Conservation (phyloP, 345 rosid genomes). For the Turritis glabra region DNA sequence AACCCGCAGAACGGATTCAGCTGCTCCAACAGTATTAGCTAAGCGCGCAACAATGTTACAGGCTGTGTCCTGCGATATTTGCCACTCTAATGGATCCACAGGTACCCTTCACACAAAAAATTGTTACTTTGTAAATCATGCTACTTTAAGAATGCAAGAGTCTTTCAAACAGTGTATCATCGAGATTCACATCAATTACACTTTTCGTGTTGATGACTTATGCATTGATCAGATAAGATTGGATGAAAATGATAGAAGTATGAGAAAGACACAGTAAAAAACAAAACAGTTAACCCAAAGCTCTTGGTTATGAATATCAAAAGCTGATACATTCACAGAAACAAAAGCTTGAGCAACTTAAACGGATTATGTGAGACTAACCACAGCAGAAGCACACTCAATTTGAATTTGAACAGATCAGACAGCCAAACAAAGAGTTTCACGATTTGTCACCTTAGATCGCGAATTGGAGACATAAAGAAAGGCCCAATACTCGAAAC, state of each 20-base stretch:
- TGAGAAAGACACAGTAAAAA: background rate
- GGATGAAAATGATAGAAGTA: background rate
- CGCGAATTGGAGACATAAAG: background rate
- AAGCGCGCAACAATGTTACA: constrained; percentile 68
- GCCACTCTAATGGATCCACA: constrained; percentile 98
- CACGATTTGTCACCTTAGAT: background rate
- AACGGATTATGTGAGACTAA: background rate
- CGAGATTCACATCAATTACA: background rate
- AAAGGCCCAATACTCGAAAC: background rate
- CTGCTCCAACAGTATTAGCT: constrained; percentile 90
- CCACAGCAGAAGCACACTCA: background rate
- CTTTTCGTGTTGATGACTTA: background rate
- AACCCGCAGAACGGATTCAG: constrained; percentile 92
- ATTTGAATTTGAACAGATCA: background rate
- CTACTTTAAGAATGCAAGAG: background rate
- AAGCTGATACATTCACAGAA: background rate
- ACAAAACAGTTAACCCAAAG: background rate
- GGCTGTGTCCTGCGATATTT: constrained; percentile 91
- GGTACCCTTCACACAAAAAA: constrained; percentile 58
- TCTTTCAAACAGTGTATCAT: constrained; percentile 3
- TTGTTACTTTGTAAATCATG: background rate
- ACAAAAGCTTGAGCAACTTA: background rate
- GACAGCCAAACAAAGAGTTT: background rate
- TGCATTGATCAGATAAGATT: background rate
- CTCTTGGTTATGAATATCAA: background rate